Conservation (phyloP, 163 green algal genomes). For the Trebouxia gelatinosa region DNA sequence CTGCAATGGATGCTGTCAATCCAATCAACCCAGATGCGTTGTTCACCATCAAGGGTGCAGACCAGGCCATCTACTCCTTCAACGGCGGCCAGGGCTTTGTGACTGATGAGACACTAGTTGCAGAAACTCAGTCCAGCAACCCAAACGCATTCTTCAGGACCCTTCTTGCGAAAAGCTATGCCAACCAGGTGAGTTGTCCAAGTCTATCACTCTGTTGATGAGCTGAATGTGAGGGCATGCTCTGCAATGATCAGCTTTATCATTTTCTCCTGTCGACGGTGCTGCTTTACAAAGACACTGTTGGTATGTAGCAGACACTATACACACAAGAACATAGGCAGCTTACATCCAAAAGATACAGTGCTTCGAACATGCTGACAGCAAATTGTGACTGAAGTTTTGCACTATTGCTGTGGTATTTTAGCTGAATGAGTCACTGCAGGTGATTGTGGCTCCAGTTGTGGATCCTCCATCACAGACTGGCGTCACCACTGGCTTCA, state of each 20-base stretch:
- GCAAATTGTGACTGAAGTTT: background rate
- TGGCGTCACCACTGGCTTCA: background rate
- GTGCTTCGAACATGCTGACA: no score
- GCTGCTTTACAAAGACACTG: no score
- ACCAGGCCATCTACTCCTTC: conserved; percentile 8
- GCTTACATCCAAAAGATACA: background rate
- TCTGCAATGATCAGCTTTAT: background rate
- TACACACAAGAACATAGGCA: background rate
- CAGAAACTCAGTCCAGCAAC: conserved; percentile 34
- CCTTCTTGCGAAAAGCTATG: conserved; percentile 39
- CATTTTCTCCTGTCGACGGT: background rate
- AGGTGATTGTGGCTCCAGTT: conserved; percentile 20
- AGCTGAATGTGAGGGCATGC: background rate
- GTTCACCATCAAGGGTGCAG: conserved; percentile 36
- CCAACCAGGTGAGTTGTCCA: conserved; percentile 36
- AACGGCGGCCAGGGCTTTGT: conserved; percentile 36
- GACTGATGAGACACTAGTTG: conserved; percentile 24
- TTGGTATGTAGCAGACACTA: no score
- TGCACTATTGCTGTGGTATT: background rate
- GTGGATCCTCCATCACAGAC: conserved; percentile 33
- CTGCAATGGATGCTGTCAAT: conserved; percentile 41
- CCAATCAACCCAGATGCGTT: conserved; percentile 30
- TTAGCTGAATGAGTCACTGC: conserved; percentile 20
- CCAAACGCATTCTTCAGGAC: conserved; percentile 49
- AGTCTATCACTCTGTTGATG: background rate